These are phyloP conservation scores for Croton setiger DNA, from an alignment of 441 rosid genomes.

Conservation along the genomic window DNA sequence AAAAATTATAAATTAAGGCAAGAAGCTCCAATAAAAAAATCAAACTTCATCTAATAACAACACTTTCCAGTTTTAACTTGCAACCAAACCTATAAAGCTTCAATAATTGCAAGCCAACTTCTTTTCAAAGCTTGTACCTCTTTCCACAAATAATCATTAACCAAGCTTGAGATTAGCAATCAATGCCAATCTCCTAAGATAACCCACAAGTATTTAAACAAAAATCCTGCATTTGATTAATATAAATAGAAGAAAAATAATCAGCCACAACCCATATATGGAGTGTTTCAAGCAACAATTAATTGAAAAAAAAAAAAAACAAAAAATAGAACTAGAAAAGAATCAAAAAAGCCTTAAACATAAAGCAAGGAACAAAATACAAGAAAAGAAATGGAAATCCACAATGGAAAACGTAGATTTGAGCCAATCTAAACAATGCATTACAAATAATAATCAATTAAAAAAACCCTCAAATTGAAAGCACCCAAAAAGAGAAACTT, in stretches of 20 bases:
- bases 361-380: constrained; percentile 18
- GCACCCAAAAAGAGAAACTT: constrained; percentile 3
- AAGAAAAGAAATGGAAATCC: background rate
- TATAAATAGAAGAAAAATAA: background rate
- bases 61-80: constrained; percentile 24
- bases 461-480: constrained; percentile 20
- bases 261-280: background rate
- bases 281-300: background rate
- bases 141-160: constrained; percentile 12
- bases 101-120: constrained; percentile 18
- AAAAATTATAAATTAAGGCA: constrained; percentile 8
- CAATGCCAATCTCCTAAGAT: constrained; percentile 4
- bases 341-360: constrained; percentile 10
- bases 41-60: constrained; percentile 26
- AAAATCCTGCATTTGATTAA: constrained; percentile 30
- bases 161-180: background rate
- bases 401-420: constrained; percentile 5
- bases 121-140: constrained; percentile 9
- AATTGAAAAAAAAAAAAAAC: background rate
- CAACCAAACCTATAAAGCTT: constrained; percentile 15
- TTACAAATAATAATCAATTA: constrained; percentile 1
- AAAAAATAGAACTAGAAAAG: constrained; percentile 1
- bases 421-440: background rate
- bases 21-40: constrained; percentile 14
- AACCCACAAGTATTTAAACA: background rate